Evolutionary conservation across 345 rosid genomes (phyloP).

Genomic region (Eucalyptus victrix): DNA sequence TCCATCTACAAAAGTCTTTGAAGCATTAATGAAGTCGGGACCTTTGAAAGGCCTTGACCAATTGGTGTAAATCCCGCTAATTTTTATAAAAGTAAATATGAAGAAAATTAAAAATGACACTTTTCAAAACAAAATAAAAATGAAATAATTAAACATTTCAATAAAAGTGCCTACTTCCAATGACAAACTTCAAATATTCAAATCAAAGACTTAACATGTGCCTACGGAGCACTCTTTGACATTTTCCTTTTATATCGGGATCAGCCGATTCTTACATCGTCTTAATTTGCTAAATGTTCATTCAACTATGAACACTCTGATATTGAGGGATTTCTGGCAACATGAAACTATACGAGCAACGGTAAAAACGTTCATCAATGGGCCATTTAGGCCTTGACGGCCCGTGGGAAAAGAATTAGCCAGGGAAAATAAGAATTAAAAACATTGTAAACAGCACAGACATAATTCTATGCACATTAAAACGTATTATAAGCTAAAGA

Average conservation of each 20-base stretch:
- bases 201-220: neutral
- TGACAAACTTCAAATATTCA: neutral
- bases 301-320: too few relatives aligned
- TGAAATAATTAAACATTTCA: neutral
- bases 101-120: neutral
- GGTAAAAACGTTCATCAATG: neutral
- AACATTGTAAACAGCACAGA: neutral
- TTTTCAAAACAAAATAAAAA: neutral
- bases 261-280: neutral
- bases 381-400: neutral
- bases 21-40: neutral
- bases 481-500: neutral
- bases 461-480: neutral
- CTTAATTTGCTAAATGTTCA: neutral
- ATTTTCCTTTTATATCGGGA: too few relatives aligned
- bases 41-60: neutral
- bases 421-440: too few relatives aligned
- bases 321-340: neutral
- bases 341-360: too few relatives aligned
- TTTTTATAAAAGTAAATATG: neutral
- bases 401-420: neutral
- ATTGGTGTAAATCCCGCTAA: neutral
- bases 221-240: neutral
- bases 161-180: neutral
- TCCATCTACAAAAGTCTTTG: neutral